phyloP scores from a whole-genome alignment of 1,139 yeast genomes.

The Geotrichum candidum region DNA sequence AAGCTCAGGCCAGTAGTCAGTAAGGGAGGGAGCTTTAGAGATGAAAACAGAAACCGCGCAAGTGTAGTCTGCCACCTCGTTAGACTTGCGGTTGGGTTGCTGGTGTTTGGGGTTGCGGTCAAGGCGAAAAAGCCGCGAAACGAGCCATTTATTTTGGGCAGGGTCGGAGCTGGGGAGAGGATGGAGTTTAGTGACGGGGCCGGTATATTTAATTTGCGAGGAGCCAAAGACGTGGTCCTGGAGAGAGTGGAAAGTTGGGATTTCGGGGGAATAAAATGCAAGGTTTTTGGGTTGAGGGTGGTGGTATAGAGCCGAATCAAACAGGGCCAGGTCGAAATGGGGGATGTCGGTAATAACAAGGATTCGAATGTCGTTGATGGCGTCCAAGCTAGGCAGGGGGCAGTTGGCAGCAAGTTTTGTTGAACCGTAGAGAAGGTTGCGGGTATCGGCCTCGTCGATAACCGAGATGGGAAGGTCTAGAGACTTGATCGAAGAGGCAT shows the following conservation, averaged over 20 bases:
- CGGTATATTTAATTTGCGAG: conserved; percentile 12
- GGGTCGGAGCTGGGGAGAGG: conserved; percentile 11
- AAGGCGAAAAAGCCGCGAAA: conserved; percentile 10
- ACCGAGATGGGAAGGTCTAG: conserved; percentile 18
- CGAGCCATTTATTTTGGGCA: conserved; percentile 5
- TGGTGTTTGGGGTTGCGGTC: not conserved
- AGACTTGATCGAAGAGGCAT: not conserved
- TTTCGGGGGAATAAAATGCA: conserved; percentile 9
- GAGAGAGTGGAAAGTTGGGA: conserved; percentile 8
- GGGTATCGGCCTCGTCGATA: conserved; percentile 29
- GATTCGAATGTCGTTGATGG: conserved; percentile 25
- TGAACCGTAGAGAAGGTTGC: conserved; percentile 28
- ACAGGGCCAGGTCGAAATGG: conserved; percentile 23
- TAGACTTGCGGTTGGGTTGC: not conserved
- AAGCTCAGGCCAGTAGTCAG: conserved; percentile 29
- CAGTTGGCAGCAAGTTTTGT: conserved; percentile 1
- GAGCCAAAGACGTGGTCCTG: conserved; percentile 14
- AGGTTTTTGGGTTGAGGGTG: not conserved
- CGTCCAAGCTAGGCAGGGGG: conserved; percentile 10
- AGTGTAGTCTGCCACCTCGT: conserved; percentile 11
- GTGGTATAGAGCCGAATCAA: conserved; percentile 18
- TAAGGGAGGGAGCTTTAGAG: conserved; percentile 21
- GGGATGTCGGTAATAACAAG: conserved; percentile 25
- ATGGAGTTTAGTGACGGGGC: conserved; percentile 14
- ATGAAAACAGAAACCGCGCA: conserved; percentile 26